phyloP scores from a whole-genome alignment of 2,329 filamentous ascomycete genomes.

The Cladosporium colombiae region DNA sequence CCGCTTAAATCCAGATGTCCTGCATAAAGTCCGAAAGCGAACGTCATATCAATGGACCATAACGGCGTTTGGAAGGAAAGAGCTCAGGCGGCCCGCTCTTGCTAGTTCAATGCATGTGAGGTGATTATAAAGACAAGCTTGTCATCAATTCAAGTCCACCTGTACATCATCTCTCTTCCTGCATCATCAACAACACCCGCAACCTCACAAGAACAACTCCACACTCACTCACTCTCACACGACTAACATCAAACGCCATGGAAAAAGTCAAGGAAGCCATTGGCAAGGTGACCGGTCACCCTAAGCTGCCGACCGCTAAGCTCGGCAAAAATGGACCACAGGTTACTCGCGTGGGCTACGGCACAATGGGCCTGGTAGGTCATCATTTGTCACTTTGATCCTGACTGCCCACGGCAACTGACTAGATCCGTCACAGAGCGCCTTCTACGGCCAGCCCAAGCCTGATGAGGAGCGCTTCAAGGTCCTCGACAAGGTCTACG shows the following conservation, averaged over 20 bases:
- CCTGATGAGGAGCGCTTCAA: conserved; percentile 54
- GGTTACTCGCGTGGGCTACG: conserved; percentile 55
- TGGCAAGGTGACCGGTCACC: conserved; percentile 23
- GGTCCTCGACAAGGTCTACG: conserved; percentile 54
- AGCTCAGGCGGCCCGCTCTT: neutral
- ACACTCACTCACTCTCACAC: too few species aligned
- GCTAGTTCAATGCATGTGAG: neutral
- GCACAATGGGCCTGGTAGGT: conserved; percentile 53
- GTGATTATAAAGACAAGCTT: conserved; percentile 1
- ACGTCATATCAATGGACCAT: neutral
- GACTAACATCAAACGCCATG: conserved; percentile 1
- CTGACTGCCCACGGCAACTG: neutral
- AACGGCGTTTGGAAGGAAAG: neutral
- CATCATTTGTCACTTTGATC: neutral
- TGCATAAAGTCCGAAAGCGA: neutral
- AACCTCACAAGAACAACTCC: too few species aligned
- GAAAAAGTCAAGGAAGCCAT: conserved; percentile 25
- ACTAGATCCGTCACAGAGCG: conserved; percentile 22
- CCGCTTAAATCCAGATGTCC: too few species aligned
- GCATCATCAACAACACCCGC: neutral
- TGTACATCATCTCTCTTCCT: neutral
- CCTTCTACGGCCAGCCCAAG: conserved; percentile 51
- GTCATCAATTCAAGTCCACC: too few species aligned
- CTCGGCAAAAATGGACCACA: conserved; percentile 56
- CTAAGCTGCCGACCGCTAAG: conserved; percentile 44